A percentile compares a stretch with the other conserved stretches of the same genome.
phyloP scores from a whole-genome alignment of 169 alveolate genomes.

The Pseudocohnilembus persalinus region DNA sequence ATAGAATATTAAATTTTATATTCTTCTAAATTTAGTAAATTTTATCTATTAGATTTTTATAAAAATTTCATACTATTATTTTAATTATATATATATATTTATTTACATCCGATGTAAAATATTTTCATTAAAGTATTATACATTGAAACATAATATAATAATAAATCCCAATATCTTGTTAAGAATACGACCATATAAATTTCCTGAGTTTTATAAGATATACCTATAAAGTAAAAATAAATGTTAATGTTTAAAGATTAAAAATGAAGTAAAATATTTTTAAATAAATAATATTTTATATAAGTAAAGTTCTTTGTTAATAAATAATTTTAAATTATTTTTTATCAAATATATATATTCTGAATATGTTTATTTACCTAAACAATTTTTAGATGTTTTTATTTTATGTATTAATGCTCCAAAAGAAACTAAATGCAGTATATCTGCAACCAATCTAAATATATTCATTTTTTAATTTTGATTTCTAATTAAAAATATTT shows the following conservation, averaged over 20 bases:
- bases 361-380: not conserved
- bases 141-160: slow-evolving; percentile 61
- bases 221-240: slow-evolving; percentile 40
- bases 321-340: too few relatives aligned
- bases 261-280: not conserved
- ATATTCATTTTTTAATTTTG: not conserved
- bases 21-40: too few relatives aligned
- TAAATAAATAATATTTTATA: too few relatives aligned
- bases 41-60: not conserved
- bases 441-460: not conserved
- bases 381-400: not conserved
- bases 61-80: too few relatives aligned
- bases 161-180: slow-evolving; percentile 67
- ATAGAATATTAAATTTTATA: too few relatives aligned
- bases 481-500: too few relatives aligned
- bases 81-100: too few relatives aligned
- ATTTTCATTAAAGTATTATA: slow-evolving; percentile 66
- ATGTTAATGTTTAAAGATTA: not conserved
- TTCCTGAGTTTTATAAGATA: slow-evolving; percentile 74
- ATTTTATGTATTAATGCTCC: not conserved
- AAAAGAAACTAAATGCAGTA: not conserved
- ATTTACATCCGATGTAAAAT: slow-evolving; percentile 39
- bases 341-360: not conserved
- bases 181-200: slow-evolving; percentile 71
- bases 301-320: too few relatives aligned